A percentile compares a stretch with the other conserved stretches of the same genome.
Conservation (phyloP, 2,329 filamentous ascomycete species). For the Cylindrodendrum hubeiense region DNA sequence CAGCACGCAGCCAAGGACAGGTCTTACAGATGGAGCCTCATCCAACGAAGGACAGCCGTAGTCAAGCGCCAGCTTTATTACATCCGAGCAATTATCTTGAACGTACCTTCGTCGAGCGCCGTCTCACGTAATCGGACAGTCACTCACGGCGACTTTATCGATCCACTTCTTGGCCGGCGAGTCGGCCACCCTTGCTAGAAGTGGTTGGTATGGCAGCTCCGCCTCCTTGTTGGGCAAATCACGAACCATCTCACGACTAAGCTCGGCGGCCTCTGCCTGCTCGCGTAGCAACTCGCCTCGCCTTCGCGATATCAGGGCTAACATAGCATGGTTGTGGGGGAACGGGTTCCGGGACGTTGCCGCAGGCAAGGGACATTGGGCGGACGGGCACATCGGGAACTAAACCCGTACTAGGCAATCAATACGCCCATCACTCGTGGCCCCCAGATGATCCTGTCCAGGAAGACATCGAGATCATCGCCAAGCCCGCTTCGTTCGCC, state of each 20-base stretch:
- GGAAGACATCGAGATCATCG: neutral
- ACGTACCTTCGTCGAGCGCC: neutral
- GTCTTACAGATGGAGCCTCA: neutral
- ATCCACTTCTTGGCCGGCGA: neutral
- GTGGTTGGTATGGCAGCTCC: neutral
- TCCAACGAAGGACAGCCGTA: neutral
- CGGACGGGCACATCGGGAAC: neutral
- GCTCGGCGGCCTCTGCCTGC: neutral
- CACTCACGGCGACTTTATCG: neutral
- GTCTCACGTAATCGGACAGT: conserved; percentile 10
- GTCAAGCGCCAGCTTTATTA: neutral
- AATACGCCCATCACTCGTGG: neutral
- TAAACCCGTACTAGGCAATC: neutral
- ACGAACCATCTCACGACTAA: neutral
- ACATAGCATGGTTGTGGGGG: neutral
- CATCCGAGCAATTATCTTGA: neutral
- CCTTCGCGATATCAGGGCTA: neutral
- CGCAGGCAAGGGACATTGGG: conserved; percentile 1
- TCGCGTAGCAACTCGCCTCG: neutral
- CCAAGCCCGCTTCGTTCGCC: neutral
- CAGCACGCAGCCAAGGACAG: neutral
- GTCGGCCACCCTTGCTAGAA: neutral
- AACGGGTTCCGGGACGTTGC: neutral
- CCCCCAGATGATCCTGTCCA: neutral
- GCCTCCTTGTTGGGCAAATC: neutral